Percentiles rank a stretch among this genome's conserved stretches.
These are phyloP conservation scores for Carex scoparia DNA, from an alignment of 176 grass and related monocot species.

Conservation along the genomic window DNA sequence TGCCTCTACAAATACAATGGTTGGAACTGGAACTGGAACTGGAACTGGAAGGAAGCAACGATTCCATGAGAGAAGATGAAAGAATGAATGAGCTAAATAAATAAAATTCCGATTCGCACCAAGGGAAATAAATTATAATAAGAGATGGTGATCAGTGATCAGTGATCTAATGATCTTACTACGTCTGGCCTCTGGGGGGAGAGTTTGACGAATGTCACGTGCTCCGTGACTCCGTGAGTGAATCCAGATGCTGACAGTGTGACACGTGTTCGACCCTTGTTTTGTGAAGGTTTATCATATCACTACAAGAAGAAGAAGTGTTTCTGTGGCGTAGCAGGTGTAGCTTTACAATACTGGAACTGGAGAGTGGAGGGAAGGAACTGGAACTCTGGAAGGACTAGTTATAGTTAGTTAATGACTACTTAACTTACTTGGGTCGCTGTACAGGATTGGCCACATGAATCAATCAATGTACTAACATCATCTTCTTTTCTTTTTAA, in stretches of 20 bases:
- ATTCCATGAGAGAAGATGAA: slow-evolving; percentile 16
- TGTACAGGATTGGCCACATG: background rate
- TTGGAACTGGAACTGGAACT: background rate
- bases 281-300: slow-evolving; percentile 5
- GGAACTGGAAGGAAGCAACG: background rate
- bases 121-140: background rate
- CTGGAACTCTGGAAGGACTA: background rate
- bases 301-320: background rate
- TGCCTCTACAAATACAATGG: background rate
- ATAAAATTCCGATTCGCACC: background rate
- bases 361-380: too few relatives aligned
- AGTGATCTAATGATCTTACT: background rate
- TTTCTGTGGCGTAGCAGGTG: background rate
- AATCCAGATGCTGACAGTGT: background rate
- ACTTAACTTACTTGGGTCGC: background rate
- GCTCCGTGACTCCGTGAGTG: background rate
- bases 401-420: too few relatives aligned
- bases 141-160: background rate
- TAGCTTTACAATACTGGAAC: background rate
- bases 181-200: background rate
- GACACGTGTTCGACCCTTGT: background rate
- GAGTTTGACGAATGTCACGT: background rate
- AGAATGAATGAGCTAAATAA: background rate
- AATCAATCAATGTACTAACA: background rate
- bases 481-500: background rate